Evolutionary conservation across 2,329 filamentous ascomycete species (phyloP).

Genomic region (Colletotrichum spinosum): DNA sequence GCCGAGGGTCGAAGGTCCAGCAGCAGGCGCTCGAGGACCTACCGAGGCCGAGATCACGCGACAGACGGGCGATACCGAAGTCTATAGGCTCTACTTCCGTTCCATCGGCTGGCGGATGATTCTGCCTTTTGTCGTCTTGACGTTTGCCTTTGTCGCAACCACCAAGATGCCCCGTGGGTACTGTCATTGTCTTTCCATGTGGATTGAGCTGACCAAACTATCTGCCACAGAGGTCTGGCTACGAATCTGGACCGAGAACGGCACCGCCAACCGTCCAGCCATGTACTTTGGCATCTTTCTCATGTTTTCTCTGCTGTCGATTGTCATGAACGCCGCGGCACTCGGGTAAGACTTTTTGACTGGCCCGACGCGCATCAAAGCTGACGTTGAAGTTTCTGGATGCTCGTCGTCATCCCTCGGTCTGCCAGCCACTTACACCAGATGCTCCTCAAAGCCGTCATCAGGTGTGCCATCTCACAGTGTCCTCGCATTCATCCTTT

Average conservation of each 20-base stretch:
- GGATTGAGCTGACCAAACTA: background rate
- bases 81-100: conserved; percentile 44
- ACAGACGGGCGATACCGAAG: conserved; percentile 44
- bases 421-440: conserved; percentile 43
- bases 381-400: conserved; percentile 40
- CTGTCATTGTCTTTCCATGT: background rate
- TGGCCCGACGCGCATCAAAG: conserved; percentile 2
- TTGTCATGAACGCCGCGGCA: conserved; percentile 38
- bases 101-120: conserved; percentile 42
- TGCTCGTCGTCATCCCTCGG: conserved; percentile 40
- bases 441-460: conserved; percentile 35
- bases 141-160: conserved; percentile 39
- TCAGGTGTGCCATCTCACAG: conserved; percentile 7
- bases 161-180: conserved; percentile 44
- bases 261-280: conserved; percentile 37
- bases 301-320: conserved; percentile 40
- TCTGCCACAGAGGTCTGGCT: conserved; percentile 45
- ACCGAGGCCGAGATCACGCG: conserved; percentile 42
- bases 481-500: background rate
- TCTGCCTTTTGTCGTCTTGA: conserved; percentile 36
- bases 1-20: background rate
- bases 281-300: conserved; percentile 42
- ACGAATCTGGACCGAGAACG: conserved; percentile 44
- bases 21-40: conserved; percentile 1
- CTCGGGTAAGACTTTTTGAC: conserved; percentile 31